phyloP scores from a whole-genome alignment of 169 alveolate genomes.

The Plasmodium gallinaceum region DNA sequence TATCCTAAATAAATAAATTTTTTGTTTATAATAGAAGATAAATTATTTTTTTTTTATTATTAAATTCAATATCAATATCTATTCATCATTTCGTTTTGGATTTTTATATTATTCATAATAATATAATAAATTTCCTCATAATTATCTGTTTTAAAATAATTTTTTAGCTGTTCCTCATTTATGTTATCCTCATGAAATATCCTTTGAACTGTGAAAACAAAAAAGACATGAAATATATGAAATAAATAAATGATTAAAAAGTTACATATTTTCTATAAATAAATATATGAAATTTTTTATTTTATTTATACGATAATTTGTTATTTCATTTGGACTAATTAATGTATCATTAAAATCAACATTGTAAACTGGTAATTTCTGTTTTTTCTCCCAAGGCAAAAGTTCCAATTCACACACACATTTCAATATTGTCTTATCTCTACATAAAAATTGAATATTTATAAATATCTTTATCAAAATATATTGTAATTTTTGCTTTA shows the following conservation, averaged over 20 bases:
- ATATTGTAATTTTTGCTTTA: constrained; percentile 10
- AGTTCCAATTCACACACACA: constrained; percentile 63
- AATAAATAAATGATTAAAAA: neutral
- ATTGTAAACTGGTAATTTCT: constrained; percentile 25
- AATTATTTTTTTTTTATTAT: too few species aligned
- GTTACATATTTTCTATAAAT: neutral
- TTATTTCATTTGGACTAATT: constrained; percentile 65
- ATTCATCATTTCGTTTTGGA: constrained; percentile 27
- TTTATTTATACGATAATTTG: constrained; percentile 58
- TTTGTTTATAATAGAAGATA: too few species aligned
- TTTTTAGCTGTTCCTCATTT: constrained; percentile 50
- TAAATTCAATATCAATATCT: too few species aligned
- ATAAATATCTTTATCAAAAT: neutral
- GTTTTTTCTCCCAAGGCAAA: constrained; percentile 65
- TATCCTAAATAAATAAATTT: too few species aligned
- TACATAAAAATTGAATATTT: neutral
- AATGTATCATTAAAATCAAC: constrained; percentile 46
- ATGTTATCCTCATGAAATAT: constrained; percentile 44
- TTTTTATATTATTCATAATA: constrained; percentile 48
- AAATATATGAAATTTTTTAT: neutral
- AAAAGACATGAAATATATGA: neutral
- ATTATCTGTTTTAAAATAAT: constrained; percentile 40
- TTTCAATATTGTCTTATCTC: constrained; percentile 55
- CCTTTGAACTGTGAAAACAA: constrained; percentile 18
- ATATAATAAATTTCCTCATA: constrained; percentile 67